Base-by-base conservation (phyloP, 495 filamentous ascomycete species). In the Astrothelium macrocarpum region DNA sequence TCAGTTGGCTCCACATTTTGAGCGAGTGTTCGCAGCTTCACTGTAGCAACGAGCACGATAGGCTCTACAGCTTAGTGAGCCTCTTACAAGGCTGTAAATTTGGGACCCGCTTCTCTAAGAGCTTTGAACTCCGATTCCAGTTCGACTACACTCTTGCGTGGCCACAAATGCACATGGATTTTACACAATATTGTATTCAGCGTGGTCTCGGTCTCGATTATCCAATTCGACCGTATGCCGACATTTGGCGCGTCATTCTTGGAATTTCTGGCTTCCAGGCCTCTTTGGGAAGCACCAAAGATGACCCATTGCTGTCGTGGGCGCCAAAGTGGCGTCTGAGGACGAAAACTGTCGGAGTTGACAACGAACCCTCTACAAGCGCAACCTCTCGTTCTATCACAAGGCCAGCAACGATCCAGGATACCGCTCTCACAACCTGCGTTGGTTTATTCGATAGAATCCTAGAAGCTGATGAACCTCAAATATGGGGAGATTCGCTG, bases 41-140 rank as follows among this genome's bases (percentile, higher is more conserved):
- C 7, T 56, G 49, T 29, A 16, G 49, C n/a, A 25, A 56, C 49
- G 49, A 56, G 25, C 49, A 29, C 29, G 49, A 56, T 16, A 56
- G 25, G 25, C 4, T 56, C 9, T 56, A 56, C 49, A 16, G 23
- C 25, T 16, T 56, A 16, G 29, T 56, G 49, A 56, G 49, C 25
- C 29, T 56, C 49, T 29, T 56, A 3, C 49, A 56, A 56, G 49
- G 49, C 49, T 56, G 49, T 29, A 56, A 56, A 28, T 56, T 56
- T 29, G 49, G 49, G n/a, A 39, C 36, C 7, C 36, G 16, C 36
- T 39, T 39, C 36, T 39, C 36, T 16, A 16, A 39, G 16, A 39
- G 36, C 36, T 39, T 16, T 7, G 36, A 39, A 16, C 16, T 39
- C 16, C 36, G 36, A 39, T 29, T 28, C 25, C n/a, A 29, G 25